Evolutionary conservation across 2,329 filamentous ascomycete species (phyloP).

Genomic region (Sarocladium kiliense): DNA sequence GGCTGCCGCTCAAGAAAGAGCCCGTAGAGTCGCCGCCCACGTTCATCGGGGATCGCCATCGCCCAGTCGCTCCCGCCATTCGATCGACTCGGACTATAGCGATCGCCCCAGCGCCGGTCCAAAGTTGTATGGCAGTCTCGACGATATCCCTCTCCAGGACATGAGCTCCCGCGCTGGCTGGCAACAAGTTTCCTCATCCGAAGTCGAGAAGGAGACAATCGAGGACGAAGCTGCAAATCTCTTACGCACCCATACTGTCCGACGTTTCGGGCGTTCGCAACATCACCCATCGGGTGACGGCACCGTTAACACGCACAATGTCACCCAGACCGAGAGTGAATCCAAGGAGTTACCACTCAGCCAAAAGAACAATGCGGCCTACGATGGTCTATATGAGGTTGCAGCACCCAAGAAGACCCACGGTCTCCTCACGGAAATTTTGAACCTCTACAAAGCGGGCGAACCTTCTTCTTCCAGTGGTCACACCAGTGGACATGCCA

Average conservation of each 20-base stretch:
- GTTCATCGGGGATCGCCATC: constrained; percentile 30
- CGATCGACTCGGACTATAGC: constrained; percentile 31
- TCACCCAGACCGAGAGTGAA: not conserved
- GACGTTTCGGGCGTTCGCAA: not conserved
- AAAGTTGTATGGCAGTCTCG: constrained; percentile 7
- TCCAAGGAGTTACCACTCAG: constrained; percentile 14
- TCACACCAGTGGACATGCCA: constrained; percentile 16
- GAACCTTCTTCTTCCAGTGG: constrained; percentile 16
- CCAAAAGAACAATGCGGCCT: constrained; percentile 33
- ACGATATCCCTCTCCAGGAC: constrained; percentile 27
- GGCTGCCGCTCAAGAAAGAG: constrained; percentile 37
- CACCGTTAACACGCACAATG: not conserved
- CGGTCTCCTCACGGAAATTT: constrained; percentile 38
- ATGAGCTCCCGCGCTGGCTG: constrained; percentile 14
- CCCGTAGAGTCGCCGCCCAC: constrained; percentile 34
- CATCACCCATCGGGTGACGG: constrained; percentile 11
- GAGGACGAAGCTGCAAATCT: constrained; percentile 35
- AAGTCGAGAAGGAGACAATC: constrained; percentile 4
- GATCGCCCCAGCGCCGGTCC: constrained; percentile 17
- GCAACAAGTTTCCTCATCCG: not conserved
- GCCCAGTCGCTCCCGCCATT: constrained; percentile 25
- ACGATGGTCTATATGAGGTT: constrained; percentile 35
- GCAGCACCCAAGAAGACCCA: constrained; percentile 36
- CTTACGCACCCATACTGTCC: constrained; percentile 34
- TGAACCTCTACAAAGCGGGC: constrained; percentile 39